A percentile compares a stretch with the other conserved stretches of the same genome.
Conservation (phyloP, 352 stramenopile species). For the Phytophthora macrochlamydospora region DNA sequence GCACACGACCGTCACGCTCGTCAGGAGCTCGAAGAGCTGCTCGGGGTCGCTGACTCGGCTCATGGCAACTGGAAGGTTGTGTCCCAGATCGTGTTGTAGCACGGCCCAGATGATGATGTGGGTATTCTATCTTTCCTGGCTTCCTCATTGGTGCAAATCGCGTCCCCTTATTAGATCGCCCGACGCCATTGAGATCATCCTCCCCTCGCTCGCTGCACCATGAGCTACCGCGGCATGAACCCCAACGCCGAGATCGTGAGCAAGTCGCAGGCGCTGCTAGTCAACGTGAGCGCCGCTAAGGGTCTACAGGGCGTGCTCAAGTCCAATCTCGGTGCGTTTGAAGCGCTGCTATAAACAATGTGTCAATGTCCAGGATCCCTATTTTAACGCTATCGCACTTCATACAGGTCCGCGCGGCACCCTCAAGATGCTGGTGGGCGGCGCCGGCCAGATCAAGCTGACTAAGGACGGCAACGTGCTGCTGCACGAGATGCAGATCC, state of each 20-base stretch:
- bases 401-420: slow-evolving; percentile 94
- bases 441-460: slow-evolving; percentile 99
- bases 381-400: not conserved
- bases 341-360: no score
- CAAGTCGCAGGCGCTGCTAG: slow-evolving; percentile 94
- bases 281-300: slow-evolving; percentile 98
- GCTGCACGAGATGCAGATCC: slow-evolving; percentile 99
- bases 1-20: slow-evolving; percentile 6
- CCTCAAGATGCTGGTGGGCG: slow-evolving; percentile 99
- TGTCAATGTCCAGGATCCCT: no score
- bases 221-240: slow-evolving; percentile 90
- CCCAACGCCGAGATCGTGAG: slow-evolving; percentile 97
- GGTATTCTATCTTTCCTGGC: no score
- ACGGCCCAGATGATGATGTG: no score
- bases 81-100: no score
- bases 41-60: no score
- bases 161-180: no score
- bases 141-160: no score
- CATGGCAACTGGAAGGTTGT: no score
- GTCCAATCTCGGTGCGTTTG: slow-evolving; percentile 86
- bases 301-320: slow-evolving; percentile 97
- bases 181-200: slow-evolving; percentile 37
- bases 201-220: slow-evolving; percentile 32
- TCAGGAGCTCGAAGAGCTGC: not conserved
- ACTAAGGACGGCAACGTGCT: slow-evolving; percentile 99